Base-by-base conservation (phyloP, 768 basidiomycete genomes). In the Astraeus odoratus region DNA sequence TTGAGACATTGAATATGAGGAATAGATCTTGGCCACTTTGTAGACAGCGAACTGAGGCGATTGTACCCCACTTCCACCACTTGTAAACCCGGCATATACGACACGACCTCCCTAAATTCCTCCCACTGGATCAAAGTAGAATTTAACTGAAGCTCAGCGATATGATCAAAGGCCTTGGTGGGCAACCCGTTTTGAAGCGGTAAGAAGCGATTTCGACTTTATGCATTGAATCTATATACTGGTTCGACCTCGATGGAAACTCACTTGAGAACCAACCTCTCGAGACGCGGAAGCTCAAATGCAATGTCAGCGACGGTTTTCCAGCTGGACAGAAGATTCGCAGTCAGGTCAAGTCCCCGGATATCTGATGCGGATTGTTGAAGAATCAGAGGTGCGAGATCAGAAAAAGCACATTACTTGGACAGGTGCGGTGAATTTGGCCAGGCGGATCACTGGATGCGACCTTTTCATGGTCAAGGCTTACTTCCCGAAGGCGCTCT, bases 271-370 rank as follows among this genome's bases (percentile, higher is more conserved):
- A 79, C 70, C 29, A 98, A 70, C 33, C 76, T 71, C 47, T 78
- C 71, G 9, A 97, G 73, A 4, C 56, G 57, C 8, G 75, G 77
- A 3, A 97, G 67, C 54, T 83, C 81, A 9, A 56, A 55, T 9
- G 75, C 63, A 48, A 97, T 89, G 19, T 60, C 56, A 8, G 81
- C 78, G 15, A 95, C 68, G 3, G 69, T 64, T 24, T 79, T 69
- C 94, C 93, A 96, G 46, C 63, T 70, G 4, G 80, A 61, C 25
- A 96, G 54, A 15, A 96, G 73, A 62, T 74, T 93, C 35, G 71
- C 68, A 13, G 92, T 90, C 29, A 97, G 68, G 67, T 96, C 86
- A 29, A 97, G 69, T 8, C 80, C 81, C n/a, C 76, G 77, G 35
- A 93, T 71, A 56, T 77, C 90, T 94, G 51, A 43, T 47, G 39